Conservation (phyloP, 2,329 filamentous ascomycete genomes). For the Trematosphaeria pertusa region DNA sequence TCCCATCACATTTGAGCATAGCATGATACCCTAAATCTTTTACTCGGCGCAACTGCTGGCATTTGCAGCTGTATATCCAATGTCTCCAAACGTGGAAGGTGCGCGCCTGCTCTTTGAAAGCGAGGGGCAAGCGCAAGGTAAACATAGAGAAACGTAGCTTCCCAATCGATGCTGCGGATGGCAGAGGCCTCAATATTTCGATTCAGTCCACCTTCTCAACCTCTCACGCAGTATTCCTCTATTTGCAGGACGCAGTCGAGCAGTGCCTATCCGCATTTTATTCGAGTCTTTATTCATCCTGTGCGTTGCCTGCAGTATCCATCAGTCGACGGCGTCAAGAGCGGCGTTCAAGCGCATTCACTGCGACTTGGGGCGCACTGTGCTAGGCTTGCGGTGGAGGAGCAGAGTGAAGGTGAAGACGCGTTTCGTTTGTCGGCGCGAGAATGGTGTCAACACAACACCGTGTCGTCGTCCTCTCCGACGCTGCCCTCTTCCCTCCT, state of each 20-base stretch:
- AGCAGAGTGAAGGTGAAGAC: not conserved
- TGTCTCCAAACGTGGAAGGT: not conserved
- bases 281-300: too few species aligned
- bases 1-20: not conserved
- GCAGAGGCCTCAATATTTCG: not conserved
- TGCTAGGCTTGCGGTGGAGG: too few species aligned
- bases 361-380: too few species aligned
- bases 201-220: not conserved
- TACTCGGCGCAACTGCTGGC: constrained; percentile 1
- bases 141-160: not conserved
- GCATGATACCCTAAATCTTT: constrained; percentile 7
- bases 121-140: not conserved
- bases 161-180: not conserved
- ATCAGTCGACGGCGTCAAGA: too few species aligned
- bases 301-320: too few species aligned
- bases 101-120: not conserved
- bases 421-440: not conserved
- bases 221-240: not conserved
- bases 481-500: constrained; percentile 27
- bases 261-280: too few species aligned
- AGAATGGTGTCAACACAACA: constrained; percentile 7
- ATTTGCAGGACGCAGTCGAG: too few species aligned
- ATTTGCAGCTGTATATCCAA: not conserved
- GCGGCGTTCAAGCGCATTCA: too few species aligned
- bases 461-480: constrained; percentile 17